phyloP scores from a whole-genome alignment of 441 rosid genomes.

The Corymbia citriodora region DNA sequence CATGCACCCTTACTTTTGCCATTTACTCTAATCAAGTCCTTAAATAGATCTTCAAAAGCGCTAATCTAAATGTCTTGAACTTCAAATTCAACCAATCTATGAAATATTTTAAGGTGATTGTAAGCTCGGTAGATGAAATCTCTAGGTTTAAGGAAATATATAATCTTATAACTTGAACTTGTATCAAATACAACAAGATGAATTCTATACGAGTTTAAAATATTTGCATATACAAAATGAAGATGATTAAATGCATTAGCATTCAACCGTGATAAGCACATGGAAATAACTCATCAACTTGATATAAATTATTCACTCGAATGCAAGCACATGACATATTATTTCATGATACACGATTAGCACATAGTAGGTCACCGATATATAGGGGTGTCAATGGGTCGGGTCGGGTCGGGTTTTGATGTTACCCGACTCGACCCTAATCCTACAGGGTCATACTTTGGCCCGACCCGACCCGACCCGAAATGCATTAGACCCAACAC shows the following conservation, averaged over 20 bases:
- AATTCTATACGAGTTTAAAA: neutral
- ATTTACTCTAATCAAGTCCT: accelerated
- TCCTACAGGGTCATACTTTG: too few relatives aligned
- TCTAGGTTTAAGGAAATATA: neutral
- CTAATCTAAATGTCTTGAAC: neutral
- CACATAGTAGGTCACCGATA: accelerated
- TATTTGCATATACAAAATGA: neutral
- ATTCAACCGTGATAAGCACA: neutral
- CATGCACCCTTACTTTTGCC: neutral
- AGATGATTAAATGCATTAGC: neutral
- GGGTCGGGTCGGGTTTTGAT: too few relatives aligned
- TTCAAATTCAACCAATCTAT: neutral
- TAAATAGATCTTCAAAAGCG: neutral
- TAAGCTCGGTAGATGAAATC: neutral
- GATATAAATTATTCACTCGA: neutral
- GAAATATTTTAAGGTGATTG: neutral
- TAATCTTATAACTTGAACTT: accelerated
- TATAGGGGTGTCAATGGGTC: too few relatives aligned
- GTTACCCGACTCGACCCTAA: too few relatives aligned
- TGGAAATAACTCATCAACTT: neutral
- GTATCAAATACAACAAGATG: neutral
- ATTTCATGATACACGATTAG: neutral
- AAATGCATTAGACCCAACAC: too few relatives aligned
- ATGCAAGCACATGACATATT: neutral
- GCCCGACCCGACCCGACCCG: too few relatives aligned